Evolutionary conservation across 768 basidiomycete species (phyloP).

Genomic region (Suillus bovinus): DNA sequence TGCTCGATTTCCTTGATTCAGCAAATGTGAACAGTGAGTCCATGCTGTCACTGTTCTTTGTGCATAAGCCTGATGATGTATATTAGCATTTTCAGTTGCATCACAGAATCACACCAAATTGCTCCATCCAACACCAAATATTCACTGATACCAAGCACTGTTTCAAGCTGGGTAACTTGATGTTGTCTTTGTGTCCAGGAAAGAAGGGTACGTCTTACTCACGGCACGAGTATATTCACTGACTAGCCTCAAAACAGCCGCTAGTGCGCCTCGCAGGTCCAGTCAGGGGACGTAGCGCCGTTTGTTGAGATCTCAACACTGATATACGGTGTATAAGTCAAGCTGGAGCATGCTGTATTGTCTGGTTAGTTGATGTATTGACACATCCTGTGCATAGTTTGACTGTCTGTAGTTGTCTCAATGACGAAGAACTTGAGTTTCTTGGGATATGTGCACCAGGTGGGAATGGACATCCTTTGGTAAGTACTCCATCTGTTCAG

Average conservation of each 20-base stretch:
- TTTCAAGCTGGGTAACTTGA: constrained; percentile 72
- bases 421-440: constrained; percentile 79
- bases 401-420: constrained; percentile 61
- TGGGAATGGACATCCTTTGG: constrained; percentile 60
- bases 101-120: constrained; percentile 9
- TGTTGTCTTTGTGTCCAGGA: constrained; percentile 90
- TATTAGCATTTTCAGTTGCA: neutral
- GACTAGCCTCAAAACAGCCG: neutral
- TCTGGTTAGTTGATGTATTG: constrained; percentile 56
- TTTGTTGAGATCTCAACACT: constrained; percentile 77
- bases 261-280: constrained; percentile 76
- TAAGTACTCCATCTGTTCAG: constrained; percentile 26
- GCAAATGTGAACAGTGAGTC: neutral
- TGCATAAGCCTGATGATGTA: neutral
- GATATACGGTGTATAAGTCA: constrained; percentile 77
- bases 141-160: constrained; percentile 16
- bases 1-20: constrained; percentile 12
- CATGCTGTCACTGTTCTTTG: neutral
- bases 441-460: constrained; percentile 58
- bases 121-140: constrained; percentile 8
- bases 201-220: constrained; percentile 70
- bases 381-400: neutral
- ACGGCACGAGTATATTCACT: neutral
- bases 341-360: constrained; percentile 74
- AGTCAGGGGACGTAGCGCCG: constrained; percentile 72